Evolutionary conservation across 371 early-diverging fungal species (phyloP), one percentile per base, ranked within the genome.

Genomic region (Smittium mucronatum): DNA sequence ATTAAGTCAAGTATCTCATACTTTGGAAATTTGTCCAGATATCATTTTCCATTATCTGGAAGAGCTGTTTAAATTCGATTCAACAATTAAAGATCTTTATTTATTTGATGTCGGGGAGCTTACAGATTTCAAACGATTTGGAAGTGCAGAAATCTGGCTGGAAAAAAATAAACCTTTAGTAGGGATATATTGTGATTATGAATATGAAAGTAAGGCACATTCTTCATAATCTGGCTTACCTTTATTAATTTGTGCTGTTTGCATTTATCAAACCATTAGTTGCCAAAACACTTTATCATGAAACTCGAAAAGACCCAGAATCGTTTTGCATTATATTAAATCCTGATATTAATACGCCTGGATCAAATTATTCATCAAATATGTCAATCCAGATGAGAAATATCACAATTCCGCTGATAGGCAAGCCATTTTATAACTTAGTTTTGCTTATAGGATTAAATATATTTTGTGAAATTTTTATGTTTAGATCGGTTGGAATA

Each of bases 41-140:
- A 79, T 86, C 30, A 72, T 93, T 29, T 85, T 89, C 33, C 90
- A 90, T 58, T 86, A 89, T 0, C 84, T 89, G 32, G 83, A 84
- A 65, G 88, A 92, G 78, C 79, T 87, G 17, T 71, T 87, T 1
- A 78, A 81, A n/a, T 92, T 93, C 75, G 92, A 93, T 74, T 83
- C 82, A 68, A 80, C 81, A 15, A 70, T 93, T 58, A 81, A 81
- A 29, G 88, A 91, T 1, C 82, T 85, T 21, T 89, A 88, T 74
- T 77, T 78, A 57, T 70, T 66, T 26, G 80, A 35, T 8, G 36
- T 36, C 17, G 36, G n/a, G 2, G 28, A 36, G 47, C 16, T 16
- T 11, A 17, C 11, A 2, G 31, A 36, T 25, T n/a, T 26, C 1
- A 36, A 2, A 15, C n/a, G 34, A n/a, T n/a, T n/a, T 30, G 67